Conservation (phyloP, 169 alveolate genomes). For the Amoebophrya sp. region DNA sequence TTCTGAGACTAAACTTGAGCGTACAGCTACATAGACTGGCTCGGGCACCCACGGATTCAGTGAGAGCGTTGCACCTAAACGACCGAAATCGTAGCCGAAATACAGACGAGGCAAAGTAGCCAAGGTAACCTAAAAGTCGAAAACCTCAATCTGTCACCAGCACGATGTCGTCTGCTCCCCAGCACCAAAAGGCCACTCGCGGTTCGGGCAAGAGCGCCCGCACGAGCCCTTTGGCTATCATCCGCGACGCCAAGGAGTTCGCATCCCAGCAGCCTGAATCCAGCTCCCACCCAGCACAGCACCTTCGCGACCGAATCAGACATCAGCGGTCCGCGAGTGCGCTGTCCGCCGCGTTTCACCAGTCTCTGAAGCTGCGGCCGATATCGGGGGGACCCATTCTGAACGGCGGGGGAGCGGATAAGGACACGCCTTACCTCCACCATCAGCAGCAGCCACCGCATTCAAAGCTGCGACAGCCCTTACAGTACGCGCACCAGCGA, state of each 20-base stretch:
- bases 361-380: background rate
- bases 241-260: background rate
- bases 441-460: too few relatives aligned
- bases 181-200: background rate
- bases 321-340: background rate
- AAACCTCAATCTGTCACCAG: background rate
- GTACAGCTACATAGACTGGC: too few relatives aligned
- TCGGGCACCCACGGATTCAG: too few relatives aligned
- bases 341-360: background rate
- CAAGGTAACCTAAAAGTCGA: background rate
- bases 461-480: too few relatives aligned
- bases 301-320: background rate
- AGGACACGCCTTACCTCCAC: too few relatives aligned
- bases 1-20: too few relatives aligned
- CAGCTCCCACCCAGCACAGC: background rate
- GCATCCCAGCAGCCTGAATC: background rate
- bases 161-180: background rate
- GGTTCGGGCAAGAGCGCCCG: background rate
- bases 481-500: too few relatives aligned
- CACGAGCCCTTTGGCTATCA: background rate
- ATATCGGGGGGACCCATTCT: too few relatives aligned
- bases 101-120: background rate
- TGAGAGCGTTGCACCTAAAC: background rate
- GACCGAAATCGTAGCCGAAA: background rate
- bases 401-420: too few relatives aligned